Base-by-base conservation (phyloP, 495 filamentous ascomycete genomes). In the Aspergillus baeticus region DNA sequence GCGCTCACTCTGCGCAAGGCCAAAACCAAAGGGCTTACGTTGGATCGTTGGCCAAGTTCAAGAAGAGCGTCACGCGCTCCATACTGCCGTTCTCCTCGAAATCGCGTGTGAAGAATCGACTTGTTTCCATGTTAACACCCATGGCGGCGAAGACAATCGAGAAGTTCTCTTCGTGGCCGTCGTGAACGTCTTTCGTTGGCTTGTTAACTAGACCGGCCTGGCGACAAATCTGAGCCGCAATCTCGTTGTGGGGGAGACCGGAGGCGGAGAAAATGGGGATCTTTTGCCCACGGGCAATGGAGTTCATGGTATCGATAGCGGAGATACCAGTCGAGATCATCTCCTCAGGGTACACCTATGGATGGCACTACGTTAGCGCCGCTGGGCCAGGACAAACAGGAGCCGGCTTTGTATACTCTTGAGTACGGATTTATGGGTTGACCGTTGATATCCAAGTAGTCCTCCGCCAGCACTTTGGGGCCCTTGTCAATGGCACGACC, bases 271-370 rank as follows among this genome's bases (percentile, higher is more conserved):
- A 99, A 68, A 99, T 99, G 52, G 95, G 95, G 60, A 99, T 99
- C 81, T 99, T 99, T 75, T 99, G 95, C 56, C 95, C 95, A 81
- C 95, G 92, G 61, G 95, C 94, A 72, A 99, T 93, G 57, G 95
- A 98, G 84, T 99, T 99, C 95, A 99, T 99, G 38, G 93, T 97
- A 72, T 99, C 95, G 66, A 99, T 99, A 66, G 95, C 92, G 54
- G 92, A 96, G 70, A 99, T 99, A 84, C 95, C 95, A 53, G 95
- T 99, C 10, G 93, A 92, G 65, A 99, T 98, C 92, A 99, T 99
- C 76, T 99, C 95, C 79, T 98, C 93, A 70, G 95, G 95, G 69
- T 99, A 99, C 41, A 95, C 89, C 90, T 94, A 58, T 38, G 26
- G 26, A 20, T 26, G 54, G 5, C 43, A 44, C 23, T 26, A 26